Evolutionary conservation across 495 filamentous ascomycete species (phyloP), one percentile per base, ranked within the genome.

Genomic region (Neurospora sp.): DNA sequence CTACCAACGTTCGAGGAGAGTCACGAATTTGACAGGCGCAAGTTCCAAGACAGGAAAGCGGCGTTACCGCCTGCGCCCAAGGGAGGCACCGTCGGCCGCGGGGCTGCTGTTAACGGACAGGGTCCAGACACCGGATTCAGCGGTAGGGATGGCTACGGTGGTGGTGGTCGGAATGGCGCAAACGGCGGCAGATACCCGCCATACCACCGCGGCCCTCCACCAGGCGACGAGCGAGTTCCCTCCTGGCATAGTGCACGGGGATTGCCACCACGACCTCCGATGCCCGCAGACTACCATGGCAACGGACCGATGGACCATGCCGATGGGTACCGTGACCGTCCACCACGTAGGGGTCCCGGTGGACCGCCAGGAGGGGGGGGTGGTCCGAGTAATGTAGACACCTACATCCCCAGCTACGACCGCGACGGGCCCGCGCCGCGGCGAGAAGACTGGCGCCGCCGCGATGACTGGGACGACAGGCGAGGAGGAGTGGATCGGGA

Each of bases 11-110:
- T 96, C 76, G 92, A 96, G 75, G 96, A 98, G 75, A 97, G 93
- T 20, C 96, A 99, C 83, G 96, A 99, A 82, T 85, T 98, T 27
- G 96, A 99, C 78, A 90, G 96, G 41, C 89, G 94, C 73, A 95
- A 93, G 80, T 93, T 94, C 78, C 91, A 95, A 74, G 89, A 91
- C 74, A 88, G 95, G 75, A 91, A 91, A 78, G 90, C 89, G 14
- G 89, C 89, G 18, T 85, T 93, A 69, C 95, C 96, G 35, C 96
- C 96, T 20, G 95, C 94, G 23, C 96, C 96, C 14, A 93, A 94
- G 75, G 94, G 93, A 27, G 93, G 92, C 16, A 93, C 92, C 12
- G 93, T 96, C 23, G 95, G 96, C 18, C 89, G 90, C 76, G 91
- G 91, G 20, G 88, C 89, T 39, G 88, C 88, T 71, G 90, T 90